Conservation (phyloP, 768 basidiomycete species). For the Tricholoma bakamatsutake region DNA sequence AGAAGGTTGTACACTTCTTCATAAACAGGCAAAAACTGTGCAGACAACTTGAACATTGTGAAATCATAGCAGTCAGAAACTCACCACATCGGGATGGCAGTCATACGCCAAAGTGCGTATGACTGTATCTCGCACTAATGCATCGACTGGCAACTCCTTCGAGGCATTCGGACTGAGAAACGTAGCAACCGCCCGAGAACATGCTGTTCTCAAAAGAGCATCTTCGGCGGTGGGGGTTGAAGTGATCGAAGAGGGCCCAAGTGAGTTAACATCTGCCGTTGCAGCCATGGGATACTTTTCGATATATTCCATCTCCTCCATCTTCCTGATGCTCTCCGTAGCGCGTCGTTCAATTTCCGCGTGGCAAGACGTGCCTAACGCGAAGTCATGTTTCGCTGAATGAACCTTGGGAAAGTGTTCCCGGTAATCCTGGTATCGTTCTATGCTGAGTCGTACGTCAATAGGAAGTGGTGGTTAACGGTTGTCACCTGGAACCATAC, state of each 20-base stretch:
- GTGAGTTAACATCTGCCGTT: neutral
- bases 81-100: conserved; percentile 33
- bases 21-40: conserved; percentile 29
- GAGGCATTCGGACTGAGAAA: conserved; percentile 23
- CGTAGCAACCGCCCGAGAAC: conserved; percentile 23
- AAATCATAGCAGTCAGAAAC: neutral
- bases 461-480: conserved; percentile 1
- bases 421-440: conserved; percentile 27
- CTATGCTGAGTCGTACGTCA: conserved; percentile 3
- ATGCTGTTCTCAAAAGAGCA: conserved; percentile 19
- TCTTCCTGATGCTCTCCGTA: conserved; percentile 7
- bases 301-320: conserved; percentile 1
- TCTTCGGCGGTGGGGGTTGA: neutral
- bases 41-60: neutral
- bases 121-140: conserved; percentile 20
- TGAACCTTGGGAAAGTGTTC: conserved; percentile 26
- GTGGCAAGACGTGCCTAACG: conserved; percentile 8
- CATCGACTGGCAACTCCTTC: conserved; percentile 25
- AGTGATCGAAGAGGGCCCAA: neutral
- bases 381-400: conserved; percentile 17
- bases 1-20: conserved; percentile 26
- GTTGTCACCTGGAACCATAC: conserved; percentile 27
- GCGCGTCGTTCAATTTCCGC: conserved; percentile 8
- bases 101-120: conserved; percentile 22
- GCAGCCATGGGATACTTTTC: neutral